Evolutionary conservation across 1,139 yeast genomes (phyloP).

Genomic region (Saccharomyces hybrid): DNA sequence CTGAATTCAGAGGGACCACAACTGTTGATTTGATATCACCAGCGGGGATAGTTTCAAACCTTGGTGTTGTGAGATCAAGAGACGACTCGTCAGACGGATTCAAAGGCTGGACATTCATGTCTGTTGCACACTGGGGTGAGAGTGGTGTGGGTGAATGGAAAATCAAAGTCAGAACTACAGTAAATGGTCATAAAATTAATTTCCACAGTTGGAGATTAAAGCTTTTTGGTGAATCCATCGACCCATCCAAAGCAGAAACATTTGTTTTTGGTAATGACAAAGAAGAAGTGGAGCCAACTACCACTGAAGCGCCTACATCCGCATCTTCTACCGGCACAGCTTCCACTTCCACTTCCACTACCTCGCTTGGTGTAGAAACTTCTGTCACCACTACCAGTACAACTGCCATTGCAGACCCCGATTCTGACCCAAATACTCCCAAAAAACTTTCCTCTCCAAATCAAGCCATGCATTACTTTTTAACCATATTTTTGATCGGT

Average conservation of each 20-base stretch:
- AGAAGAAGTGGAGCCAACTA: constrained; percentile 20
- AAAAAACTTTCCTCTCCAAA: constrained; percentile 20
- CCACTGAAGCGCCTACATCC: constrained; percentile 4
- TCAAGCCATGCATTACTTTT: constrained; percentile 39
- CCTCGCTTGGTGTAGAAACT: constrained; percentile 2
- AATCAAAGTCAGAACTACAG: constrained; percentile 49
- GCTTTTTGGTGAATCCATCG: constrained; percentile 73
- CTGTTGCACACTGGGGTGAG: constrained; percentile 99
- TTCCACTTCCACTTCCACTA: not conserved
- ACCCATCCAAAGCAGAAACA: constrained; percentile 50
- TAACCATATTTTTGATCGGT: constrained; percentile 53
- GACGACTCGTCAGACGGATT: constrained; percentile 61
- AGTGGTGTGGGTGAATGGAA: constrained; percentile 77
- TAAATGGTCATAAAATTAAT: constrained; percentile 38
- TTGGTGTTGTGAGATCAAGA: constrained; percentile 61
- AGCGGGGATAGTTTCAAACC: constrained; percentile 57
- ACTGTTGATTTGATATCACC: constrained; percentile 68
- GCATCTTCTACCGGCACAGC: constrained; percentile 1
- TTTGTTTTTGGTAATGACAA: constrained; percentile 40
- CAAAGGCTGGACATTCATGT: constrained; percentile 83
- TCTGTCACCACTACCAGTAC: constrained; percentile 4
- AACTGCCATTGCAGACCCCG: constrained; percentile 5
- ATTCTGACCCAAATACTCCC: constrained; percentile 16
- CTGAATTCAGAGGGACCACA: constrained; percentile 63
- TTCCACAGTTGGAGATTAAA: constrained; percentile 69